phyloP scores from a whole-genome alignment of 768 basidiomycete species.

The Suillus spraguei region DNA sequence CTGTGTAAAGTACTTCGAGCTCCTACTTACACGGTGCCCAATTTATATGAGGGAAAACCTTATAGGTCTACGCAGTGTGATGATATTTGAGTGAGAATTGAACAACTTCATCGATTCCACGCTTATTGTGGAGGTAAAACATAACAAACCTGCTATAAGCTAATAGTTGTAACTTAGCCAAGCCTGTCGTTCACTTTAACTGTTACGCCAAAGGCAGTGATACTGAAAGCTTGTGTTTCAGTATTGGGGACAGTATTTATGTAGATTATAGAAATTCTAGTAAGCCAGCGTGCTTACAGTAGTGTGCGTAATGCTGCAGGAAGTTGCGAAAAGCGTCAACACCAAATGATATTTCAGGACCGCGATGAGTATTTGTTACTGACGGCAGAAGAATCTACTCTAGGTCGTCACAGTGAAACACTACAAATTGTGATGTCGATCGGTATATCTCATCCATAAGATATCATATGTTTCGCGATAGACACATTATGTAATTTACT shows the following conservation, averaged over 20 bases:
- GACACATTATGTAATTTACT: conserved; percentile 11
- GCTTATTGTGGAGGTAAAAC: not conserved
- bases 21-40: not conserved
- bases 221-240: too few species aligned
- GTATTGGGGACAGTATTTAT: too few species aligned
- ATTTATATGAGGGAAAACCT: not conserved
- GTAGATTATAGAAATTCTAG: too few species aligned
- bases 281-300: not conserved
- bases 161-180: not conserved
- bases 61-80: not conserved
- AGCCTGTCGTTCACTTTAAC: too few species aligned
- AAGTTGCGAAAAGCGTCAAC: not conserved
- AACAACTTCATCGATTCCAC: not conserved
- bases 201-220: too few species aligned
- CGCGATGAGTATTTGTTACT: not conserved
- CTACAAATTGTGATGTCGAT: not conserved
- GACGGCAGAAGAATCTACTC: not conserved
- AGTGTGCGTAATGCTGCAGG: not conserved
- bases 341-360: not conserved
- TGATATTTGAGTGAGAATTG: not conserved
- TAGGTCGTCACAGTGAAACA: not conserved
- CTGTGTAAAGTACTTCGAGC: not conserved
- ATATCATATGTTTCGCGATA: not conserved
- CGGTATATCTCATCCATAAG: not conserved
- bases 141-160: not conserved